Base-by-base conservation (phyloP, 2,329 filamentous ascomycete genomes). In the Colletotrichum sojae region DNA sequence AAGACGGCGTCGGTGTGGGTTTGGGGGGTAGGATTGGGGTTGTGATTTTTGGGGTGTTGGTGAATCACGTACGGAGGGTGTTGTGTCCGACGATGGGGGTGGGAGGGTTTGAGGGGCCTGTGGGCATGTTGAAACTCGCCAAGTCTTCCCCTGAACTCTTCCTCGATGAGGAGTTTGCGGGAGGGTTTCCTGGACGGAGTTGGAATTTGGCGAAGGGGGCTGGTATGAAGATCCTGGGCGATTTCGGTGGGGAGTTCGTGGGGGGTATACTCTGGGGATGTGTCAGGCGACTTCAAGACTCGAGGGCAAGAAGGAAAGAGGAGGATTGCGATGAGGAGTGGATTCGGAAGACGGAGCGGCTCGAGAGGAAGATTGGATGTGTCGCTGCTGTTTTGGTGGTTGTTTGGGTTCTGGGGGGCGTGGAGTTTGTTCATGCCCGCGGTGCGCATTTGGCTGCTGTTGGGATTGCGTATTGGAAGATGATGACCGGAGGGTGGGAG, bases 1-100 rank as follows among this genome's bases (percentile, higher is more conserved):
- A 25, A 15, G 15, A 40, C 15, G 48, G 10, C 8, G 18, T n/a
- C 16, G 3, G 31, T 18, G 10, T 40, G 13, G 16, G 16, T 16
- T 20, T 31, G 67, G 66, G 71, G 8, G 61, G 70, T 5, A 73
- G 73, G 2, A 71, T 78, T 13, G 69, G 72, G 1, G 74, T 76
- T 56, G 73, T 82, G 51, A 46, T 76, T 15, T 73, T 76, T 46
- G 82, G 82, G 57, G 76, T 81, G 16, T 67, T 83, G 13, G 49
- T 78, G 27, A 79, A 84, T 75, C 82, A 85, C 71, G 73, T 81
- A 16, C 78, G 80, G 5, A 74, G 79, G 20, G 72, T 77, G n/a
- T 64, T 83, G 0, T 49, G 63, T 12, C 79, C 78, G 6, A 75
- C 71, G 73, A 66, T 79, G 0, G 76, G 75, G 4, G 71, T 76